A percentile compares a stretch with the other conserved stretches of the same genome.
Evolutionary conservation across 306 rosid genomes (phyloP).

Genomic region (Quercus berberidifolia): DNA sequence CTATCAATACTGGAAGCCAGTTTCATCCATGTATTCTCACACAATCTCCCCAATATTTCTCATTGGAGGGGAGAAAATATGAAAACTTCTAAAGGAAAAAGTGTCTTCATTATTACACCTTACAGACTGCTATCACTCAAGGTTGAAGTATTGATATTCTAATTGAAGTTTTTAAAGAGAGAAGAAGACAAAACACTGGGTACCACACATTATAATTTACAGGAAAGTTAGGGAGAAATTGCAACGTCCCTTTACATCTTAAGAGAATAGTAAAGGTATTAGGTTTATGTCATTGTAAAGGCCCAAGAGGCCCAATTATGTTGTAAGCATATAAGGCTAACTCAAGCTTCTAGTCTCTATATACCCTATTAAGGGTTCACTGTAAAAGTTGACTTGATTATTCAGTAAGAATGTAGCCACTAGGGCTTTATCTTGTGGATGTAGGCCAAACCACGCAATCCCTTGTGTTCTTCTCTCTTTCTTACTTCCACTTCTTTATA

Average conservation of each 20-base stretch:
- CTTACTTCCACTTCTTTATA: no score
- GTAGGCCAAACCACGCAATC: no score
- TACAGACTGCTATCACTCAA: background rate
- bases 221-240: background rate
- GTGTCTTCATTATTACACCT: background rate
- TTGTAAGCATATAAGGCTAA: no score
- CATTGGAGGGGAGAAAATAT: background rate
- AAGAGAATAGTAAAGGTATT: background rate
- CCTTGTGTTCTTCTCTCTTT: no score
- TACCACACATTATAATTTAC: background rate
- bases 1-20: background rate
- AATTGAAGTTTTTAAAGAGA: background rate
- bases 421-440: no score
- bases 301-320: no score
- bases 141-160: background rate
- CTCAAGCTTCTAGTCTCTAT: no score
- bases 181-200: background rate
- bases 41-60: background rate
- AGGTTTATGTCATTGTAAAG: no score
- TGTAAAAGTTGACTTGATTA: no score
- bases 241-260: background rate
- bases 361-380: no score
- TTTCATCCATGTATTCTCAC: background rate
- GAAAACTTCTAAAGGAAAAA: background rate
- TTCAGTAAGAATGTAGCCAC: no score